phyloP scores from a whole-genome alignment of 192 early-diverging fungal genomes.

The Coemansia sp. region DNA sequence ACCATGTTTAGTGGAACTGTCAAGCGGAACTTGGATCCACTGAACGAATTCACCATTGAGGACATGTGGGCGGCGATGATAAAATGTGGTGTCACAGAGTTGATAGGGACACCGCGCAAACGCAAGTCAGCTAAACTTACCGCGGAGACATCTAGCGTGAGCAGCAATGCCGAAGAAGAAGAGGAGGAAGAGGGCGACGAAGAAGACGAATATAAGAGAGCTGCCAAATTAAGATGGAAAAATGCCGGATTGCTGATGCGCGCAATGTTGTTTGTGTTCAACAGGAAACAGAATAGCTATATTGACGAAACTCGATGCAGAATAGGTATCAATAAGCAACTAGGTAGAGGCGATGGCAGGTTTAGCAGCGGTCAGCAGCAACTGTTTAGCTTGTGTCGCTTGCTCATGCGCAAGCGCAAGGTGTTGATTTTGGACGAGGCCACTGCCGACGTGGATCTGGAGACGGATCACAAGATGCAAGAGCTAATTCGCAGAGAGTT shows the following conservation, averaged over 20 bases:
- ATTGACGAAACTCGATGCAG: not conserved
- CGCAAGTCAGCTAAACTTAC: not conserved
- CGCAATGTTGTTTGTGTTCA: not conserved
- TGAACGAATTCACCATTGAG: slow-evolving; percentile 48
- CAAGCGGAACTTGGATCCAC: slow-evolving; percentile 66
- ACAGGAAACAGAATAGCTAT: not conserved
- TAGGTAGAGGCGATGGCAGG: slow-evolving; percentile 29
- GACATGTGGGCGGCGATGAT: slow-evolving; percentile 63
- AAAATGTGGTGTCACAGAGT: slow-evolving; percentile 7
- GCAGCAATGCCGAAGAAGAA: not conserved
- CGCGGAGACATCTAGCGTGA: not conserved
- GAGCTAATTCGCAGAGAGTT: slow-evolving; percentile 54
- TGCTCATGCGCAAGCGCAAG: slow-evolving; percentile 54
- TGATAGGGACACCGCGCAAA: not conserved
- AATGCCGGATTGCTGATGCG: not conserved
- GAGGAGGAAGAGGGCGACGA: slow-evolving; percentile 25
- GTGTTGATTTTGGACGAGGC: slow-evolving; percentile 69
- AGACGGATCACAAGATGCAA: slow-evolving; percentile 17
- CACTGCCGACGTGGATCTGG: slow-evolving; percentile 60
- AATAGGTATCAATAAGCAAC: not conserved
- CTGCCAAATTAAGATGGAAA: not conserved
- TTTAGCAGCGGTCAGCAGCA: slow-evolving; percentile 59
- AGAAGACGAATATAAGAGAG: not conserved
- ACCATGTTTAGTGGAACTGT: slow-evolving; percentile 62
- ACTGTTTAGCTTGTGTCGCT: slow-evolving; percentile 61